Evolutionary conservation across 345 rosid genomes (phyloP), one percentile per base, ranked within the genome.

Genomic region (Balakata baccata): DNA sequence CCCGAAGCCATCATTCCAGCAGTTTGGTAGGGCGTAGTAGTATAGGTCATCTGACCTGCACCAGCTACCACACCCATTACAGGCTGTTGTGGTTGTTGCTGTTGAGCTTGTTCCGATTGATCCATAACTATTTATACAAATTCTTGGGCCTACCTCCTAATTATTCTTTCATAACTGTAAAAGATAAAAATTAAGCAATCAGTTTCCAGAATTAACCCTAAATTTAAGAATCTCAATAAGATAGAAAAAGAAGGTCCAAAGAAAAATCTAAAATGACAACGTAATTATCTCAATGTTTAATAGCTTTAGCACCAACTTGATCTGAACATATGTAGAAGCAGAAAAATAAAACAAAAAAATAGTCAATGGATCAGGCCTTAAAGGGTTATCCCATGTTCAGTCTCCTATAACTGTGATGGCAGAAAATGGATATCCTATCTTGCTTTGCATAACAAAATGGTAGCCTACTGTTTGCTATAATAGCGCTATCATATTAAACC

Each of bases 91-190:
- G 74, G 76, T 61, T 72, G 80, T 72, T 82, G 85, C 74, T 83
- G 86, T 11, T 85, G 85, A 16, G 69, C 57, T 76, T 86, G 89
- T 38, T 84, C 88, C 14, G 84, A 70, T 71, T 87, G 92, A 76
- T 89, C 90, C 92, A 89, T 89, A 25, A 68, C 9, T 41, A 46
- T 43, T 39, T 59, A 12, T 59, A 51, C 37, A 18, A 67, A 14
- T 57, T 57, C 53, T 60, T 7, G 17, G 11, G 53, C 52, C 49
- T 11, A n/a, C 13, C 12, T 22, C 62, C 25, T 43, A 7, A 57
- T 74, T 78, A 78, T 64, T 70, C 61, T 74, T 69, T 70, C 75
- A 78, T 76, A 59, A 75, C 83, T 78, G 70, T 61, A 69, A 65
- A 70, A 11, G 63, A 62, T 18, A 69, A 77, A 66, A 8, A 66